phyloP scores from a whole-genome alignment of 2,329 filamentous ascomycete genomes.

The Diaporthe citrichinensis region DNA sequence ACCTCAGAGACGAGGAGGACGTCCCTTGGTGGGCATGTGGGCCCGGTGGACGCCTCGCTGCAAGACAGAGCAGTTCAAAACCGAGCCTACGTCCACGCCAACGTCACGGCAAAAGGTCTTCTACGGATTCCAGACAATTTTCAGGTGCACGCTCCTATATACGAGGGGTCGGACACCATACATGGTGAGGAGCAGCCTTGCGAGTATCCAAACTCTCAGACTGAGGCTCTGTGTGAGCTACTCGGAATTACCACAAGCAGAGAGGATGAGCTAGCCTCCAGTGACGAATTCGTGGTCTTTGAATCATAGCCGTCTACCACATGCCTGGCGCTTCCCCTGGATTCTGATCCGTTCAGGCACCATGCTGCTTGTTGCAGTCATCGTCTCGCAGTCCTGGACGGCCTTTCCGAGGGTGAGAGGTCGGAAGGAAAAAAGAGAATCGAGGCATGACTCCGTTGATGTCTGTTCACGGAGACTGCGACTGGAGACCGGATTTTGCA shows the following conservation, averaged over 20 bases:
- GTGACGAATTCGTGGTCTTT: constrained; percentile 13
- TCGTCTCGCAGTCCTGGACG: too few relatives aligned
- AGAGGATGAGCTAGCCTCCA: background rate
- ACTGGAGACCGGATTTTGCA: too few relatives aligned
- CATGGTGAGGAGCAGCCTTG: background rate
- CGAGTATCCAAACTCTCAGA: constrained; percentile 8
- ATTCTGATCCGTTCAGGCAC: background rate
- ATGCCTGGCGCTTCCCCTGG: background rate
- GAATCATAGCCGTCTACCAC: background rate
- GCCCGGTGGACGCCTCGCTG: background rate
- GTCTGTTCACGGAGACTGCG: too few relatives aligned
- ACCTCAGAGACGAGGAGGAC: background rate
- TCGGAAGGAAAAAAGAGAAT: too few relatives aligned
- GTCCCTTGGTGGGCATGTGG: background rate
- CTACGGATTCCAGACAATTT: background rate
- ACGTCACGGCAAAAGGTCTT: background rate
- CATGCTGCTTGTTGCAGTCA: too few relatives aligned
- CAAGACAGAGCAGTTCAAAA: background rate
- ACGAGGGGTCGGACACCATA: background rate
- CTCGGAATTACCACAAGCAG: background rate
- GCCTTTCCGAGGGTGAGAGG: too few relatives aligned
- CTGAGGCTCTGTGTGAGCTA: constrained; percentile 1
- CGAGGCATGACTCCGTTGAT: too few relatives aligned
- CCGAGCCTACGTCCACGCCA: background rate
- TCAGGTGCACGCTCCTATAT: background rate